These are phyloP conservation scores for Sugiyamaella floridensis DNA, from an alignment of 805 yeast genomes.

Conservation along the genomic window DNA sequence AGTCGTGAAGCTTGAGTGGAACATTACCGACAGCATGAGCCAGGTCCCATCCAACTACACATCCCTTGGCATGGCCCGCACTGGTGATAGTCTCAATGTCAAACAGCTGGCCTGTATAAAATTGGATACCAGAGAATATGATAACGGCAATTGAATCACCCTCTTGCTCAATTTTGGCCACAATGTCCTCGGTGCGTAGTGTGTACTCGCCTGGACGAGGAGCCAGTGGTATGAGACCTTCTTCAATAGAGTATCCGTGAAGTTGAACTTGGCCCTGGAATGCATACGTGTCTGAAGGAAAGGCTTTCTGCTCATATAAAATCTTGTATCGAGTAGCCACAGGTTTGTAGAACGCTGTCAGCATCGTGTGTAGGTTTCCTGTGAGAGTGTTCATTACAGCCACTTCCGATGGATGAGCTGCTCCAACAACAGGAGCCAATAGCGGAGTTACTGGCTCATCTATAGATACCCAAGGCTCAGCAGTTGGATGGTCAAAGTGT, in stretches of 20 bases:
- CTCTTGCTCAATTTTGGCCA: conserved; percentile 46
- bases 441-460: conserved; percentile 69
- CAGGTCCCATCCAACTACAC: conserved; percentile 79
- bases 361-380: conserved; percentile 65
- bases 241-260: conserved; percentile 46
- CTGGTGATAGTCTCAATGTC: conserved; percentile 66
- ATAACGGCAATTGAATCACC: conserved; percentile 63
- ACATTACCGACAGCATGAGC: conserved; percentile 95
- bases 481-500: conserved; percentile 48
- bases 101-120: conserved; percentile 84
- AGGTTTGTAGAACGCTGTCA: conserved; percentile 72
- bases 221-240: conserved; percentile 54
- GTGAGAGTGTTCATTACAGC: conserved; percentile 87
- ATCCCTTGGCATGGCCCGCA: conserved; percentile 47
- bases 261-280: conserved; percentile 64
- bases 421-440: conserved; percentile 73
- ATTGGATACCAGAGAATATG: conserved; percentile 83
- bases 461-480: conserved; percentile 74
- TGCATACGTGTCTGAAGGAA: conserved; percentile 90
- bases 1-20: conserved; percentile 66
- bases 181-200: conserved; percentile 57
- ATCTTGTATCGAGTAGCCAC: conserved; percentile 49
- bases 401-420: conserved; percentile 56
- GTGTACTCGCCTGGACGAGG: conserved; percentile 54
- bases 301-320: conserved; percentile 77